Evolutionary conservation across 352 stramenopile species (phyloP).

Genomic region (Phytophthora idaei): DNA sequence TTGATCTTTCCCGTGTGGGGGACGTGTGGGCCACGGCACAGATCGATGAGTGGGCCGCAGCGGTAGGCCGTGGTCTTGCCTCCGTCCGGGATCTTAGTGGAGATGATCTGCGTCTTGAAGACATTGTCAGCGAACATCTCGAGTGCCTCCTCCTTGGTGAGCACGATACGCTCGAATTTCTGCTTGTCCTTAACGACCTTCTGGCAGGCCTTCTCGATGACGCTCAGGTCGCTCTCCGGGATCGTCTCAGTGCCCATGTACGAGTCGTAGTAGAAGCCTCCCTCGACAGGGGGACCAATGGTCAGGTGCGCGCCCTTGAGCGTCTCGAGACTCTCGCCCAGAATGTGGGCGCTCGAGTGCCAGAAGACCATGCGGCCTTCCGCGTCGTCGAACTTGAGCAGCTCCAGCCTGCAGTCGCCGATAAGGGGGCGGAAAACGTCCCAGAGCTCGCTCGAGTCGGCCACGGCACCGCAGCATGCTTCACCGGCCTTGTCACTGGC

Average conservation of each 20-base stretch:
- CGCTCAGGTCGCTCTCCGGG: slow-evolving; percentile 80
- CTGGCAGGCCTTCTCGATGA: slow-evolving; percentile 91
- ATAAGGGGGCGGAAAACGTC: slow-evolving; percentile 98
- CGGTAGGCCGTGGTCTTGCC: slow-evolving; percentile 97
- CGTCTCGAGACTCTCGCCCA: slow-evolving; percentile 97
- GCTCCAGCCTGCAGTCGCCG: slow-evolving; percentile 94
- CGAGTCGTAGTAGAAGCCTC: slow-evolving; percentile 99
- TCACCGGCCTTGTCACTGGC: slow-evolving; percentile 57
- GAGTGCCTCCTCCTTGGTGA: slow-evolving; percentile 98
- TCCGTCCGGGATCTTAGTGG: slow-evolving; percentile 97
- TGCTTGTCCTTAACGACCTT: slow-evolving; percentile 98
- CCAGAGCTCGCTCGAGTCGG: slow-evolving; percentile 91
- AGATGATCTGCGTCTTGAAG: slow-evolving; percentile 98
- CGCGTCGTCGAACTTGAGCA: slow-evolving; percentile 98
- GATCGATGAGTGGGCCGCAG: slow-evolving; percentile 97
- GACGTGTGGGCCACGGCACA: slow-evolving; percentile 98
- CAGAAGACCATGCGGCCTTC: slow-evolving; percentile 97
- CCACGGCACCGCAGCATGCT: slow-evolving; percentile 58
- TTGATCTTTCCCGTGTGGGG: slow-evolving; percentile 96
- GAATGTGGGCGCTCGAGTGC: slow-evolving; percentile 97
- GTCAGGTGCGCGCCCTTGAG: slow-evolving; percentile 97
- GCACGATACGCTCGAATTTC: slow-evolving; percentile 97
- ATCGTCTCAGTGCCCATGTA: slow-evolving; percentile 95
- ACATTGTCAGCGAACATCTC: slow-evolving; percentile 99
- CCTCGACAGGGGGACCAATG: slow-evolving; percentile 94